These are phyloP conservation scores for Cucurbita pepo DNA, from an alignment of 306 rosid species.

Conservation along the genomic window DNA sequence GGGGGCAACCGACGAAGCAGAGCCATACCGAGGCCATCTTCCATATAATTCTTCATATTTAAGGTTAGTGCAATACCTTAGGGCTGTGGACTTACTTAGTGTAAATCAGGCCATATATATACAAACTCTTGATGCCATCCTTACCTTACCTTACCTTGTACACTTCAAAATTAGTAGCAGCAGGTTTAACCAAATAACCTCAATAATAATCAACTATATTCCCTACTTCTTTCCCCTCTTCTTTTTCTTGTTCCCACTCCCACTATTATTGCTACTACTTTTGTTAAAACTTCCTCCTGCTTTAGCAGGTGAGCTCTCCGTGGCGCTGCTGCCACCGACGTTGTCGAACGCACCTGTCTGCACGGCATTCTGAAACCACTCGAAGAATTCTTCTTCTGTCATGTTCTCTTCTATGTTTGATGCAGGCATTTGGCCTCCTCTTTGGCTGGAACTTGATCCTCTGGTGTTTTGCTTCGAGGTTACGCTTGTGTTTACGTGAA, in stretches of 20 bases:
- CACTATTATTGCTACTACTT: slow-evolving; percentile 8
- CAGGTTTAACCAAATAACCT: not conserved
- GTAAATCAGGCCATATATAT: not conserved
- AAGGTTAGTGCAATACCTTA: not conserved
- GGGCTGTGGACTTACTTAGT: not conserved
- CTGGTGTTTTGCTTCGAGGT: slow-evolving; percentile 50
- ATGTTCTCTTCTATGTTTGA: slow-evolving; percentile 55
- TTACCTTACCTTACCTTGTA: not conserved
- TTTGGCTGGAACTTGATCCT: slow-evolving; percentile 67
- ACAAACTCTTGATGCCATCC: not conserved
- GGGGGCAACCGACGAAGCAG: not conserved
- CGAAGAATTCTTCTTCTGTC: slow-evolving; percentile 85
- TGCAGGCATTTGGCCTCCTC: slow-evolving; percentile 48
- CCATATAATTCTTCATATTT: not conserved
- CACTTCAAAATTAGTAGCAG: not conserved
- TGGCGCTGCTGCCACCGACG: slow-evolving; percentile 16
- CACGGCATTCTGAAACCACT: slow-evolving; percentile 82
- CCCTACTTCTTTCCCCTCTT: slow-evolving; percentile 63
- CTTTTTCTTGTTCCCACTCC: slow-evolving; percentile 53
- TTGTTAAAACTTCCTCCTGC: slow-evolving; percentile 39
- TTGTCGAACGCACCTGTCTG: slow-evolving; percentile 60
- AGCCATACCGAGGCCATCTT: not conserved
- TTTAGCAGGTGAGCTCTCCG: slow-evolving; percentile 41
- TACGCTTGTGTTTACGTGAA: slow-evolving; percentile 81
- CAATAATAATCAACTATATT: slow-evolving; percentile 26